Base-by-base conservation (phyloP, 805 yeast species). In the Kuraishia floccosa region DNA sequence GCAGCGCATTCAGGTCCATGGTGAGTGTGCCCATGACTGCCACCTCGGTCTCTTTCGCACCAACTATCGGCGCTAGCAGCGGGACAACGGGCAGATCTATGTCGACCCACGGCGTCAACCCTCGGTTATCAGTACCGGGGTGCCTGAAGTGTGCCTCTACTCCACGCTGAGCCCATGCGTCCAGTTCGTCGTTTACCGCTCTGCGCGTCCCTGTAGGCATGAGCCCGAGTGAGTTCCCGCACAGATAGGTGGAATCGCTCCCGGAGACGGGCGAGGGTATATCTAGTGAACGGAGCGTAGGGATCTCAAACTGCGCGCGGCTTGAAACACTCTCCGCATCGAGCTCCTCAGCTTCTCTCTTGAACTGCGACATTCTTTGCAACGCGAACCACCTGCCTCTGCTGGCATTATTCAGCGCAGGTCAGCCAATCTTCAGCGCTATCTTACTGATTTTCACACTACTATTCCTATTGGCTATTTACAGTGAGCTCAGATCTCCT, bases 181-280 rank as follows among this genome's bases (percentile, higher is more conserved):
- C 68, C 30, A 87, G 57, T 51, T 87, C 96, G 25, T 59, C 64
- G 30, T 54, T 53, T 11, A 87, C 58, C 11, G 81, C 80, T 5
- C 40, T 39, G 21, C 69, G 58, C 0, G 87, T 76, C 6, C 59
- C 47, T 30, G 54, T 59, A 0, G 97, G 96, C 87, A 85, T 81
- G 36, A 87, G 56, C 0, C 97, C 97, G 5, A 87, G 68, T n/a
- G 95, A 84, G 58, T 87, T 89, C 3, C 97, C 97, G 54, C 95
- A 85, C 28, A 87, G 60, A 48, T 87, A 89, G 8, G 28, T 27
- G 6, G 18, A 17, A 12, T 24, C 32, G 4, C n/a, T 24, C 3
- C 22, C 25, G n/a, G 32, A 24, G 8, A 35, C 28, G 5, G 37
- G 34, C 4, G 47, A 43, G 7, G 47, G 36, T 17, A 74, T 47